Percentiles rank a stretch among this genome's conserved stretches.
phyloP scores from a whole-genome alignment of 495 filamentous ascomycete species.

The Elasticomyces elasticus region DNA sequence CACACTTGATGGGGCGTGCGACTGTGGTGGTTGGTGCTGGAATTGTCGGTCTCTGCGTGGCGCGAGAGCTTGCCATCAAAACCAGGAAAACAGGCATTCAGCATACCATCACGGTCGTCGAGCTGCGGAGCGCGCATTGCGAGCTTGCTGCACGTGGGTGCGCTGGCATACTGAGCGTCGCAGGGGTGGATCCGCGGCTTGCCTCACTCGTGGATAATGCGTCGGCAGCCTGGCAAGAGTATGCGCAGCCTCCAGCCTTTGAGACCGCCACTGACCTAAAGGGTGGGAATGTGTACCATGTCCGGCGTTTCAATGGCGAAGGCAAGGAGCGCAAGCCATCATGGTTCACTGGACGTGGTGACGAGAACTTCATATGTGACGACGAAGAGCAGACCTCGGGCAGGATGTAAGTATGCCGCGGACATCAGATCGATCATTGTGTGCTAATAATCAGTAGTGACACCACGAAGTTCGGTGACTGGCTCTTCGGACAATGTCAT shows the following conservation, averaged over 20 bases:
- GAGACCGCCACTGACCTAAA: background rate
- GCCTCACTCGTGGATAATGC: background rate
- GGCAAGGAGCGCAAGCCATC: background rate
- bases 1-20: background rate
- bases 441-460: background rate
- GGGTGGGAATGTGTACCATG: background rate
- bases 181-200: background rate
- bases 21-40: constrained; percentile 17
- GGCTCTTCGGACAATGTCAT: constrained; percentile 7
- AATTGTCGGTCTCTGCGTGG: constrained; percentile 16
- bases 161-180: constrained; percentile 3
- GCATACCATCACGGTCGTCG: constrained; percentile 16
- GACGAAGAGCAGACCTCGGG: background rate
- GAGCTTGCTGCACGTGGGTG: constrained; percentile 6
- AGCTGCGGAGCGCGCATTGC: constrained; percentile 1
- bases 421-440: background rate
- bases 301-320: background rate
- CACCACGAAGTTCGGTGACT: constrained; percentile 1
- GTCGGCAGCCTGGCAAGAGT: background rate
- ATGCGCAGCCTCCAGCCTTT: background rate
- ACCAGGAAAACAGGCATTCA: background rate
- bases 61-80: constrained; percentile 11
- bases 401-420: background rate
- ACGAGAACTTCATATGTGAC: background rate
- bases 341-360: background rate